A percentile compares a stretch with the other conserved stretches of the same genome.
phyloP scores from a whole-genome alignment of 805 yeast genomes.

The Brettanomyces naardenensis region DNA sequence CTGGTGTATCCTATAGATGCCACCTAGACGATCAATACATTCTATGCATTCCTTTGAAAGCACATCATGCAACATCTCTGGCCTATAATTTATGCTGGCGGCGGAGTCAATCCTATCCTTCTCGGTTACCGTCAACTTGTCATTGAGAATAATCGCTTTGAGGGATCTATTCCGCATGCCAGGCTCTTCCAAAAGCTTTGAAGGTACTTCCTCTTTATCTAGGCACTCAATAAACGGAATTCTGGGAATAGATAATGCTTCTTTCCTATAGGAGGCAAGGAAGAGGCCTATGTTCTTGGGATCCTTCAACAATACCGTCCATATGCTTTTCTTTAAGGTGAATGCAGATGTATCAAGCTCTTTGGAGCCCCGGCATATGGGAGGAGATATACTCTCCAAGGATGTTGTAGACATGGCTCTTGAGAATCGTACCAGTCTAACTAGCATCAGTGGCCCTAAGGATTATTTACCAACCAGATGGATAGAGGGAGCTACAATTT shows the following conservation, averaged over 20 bases:
- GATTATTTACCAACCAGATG: no score
- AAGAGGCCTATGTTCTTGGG: constrained; percentile 55
- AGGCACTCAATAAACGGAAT: constrained; percentile 58
- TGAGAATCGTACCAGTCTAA: not conserved
- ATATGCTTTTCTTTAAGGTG: constrained; percentile 44
- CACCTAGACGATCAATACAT: constrained; percentile 39
- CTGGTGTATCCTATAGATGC: constrained; percentile 42
- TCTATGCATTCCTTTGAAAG: constrained; percentile 36
- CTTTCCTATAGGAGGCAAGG: constrained; percentile 48
- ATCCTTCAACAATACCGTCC: constrained; percentile 64
- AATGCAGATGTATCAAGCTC: constrained; percentile 63
- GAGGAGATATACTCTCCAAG: constrained; percentile 37
- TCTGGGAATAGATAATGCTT: constrained; percentile 63
- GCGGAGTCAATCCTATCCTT: constrained; percentile 15
- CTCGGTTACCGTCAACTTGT: constrained; percentile 35
- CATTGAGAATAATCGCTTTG: constrained; percentile 56
- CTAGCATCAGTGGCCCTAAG: not conserved
- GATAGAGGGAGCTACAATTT: no score
- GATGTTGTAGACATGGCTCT: constrained; percentile 1
- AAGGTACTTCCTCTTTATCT: constrained; percentile 8
- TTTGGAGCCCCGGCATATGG: constrained; percentile 57
- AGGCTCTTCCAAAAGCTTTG: constrained; percentile 5
- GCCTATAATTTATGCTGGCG: constrained; percentile 3
- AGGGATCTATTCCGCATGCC: constrained; percentile 24
- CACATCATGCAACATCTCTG: constrained; percentile 12